These are phyloP conservation scores for Rhynchospora breviuscula DNA, from an alignment of 176 grass and related monocot species.

Conservation along the genomic window DNA sequence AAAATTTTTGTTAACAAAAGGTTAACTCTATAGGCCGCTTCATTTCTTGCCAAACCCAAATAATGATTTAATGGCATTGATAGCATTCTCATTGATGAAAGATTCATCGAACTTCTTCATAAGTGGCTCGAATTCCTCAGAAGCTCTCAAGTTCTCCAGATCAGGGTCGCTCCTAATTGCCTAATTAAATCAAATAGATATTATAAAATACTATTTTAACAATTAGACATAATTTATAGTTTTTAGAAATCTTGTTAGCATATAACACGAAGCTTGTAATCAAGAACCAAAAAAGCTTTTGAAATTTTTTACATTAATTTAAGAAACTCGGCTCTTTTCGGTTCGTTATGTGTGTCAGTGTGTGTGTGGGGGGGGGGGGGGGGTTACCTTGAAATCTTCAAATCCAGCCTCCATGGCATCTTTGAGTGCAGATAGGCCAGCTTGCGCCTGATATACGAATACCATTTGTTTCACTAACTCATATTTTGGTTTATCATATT, in stretches of 20 bases:
- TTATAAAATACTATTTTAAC: not conserved
- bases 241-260: not conserved
- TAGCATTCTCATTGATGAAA: slow-evolving; percentile 91
- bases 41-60: slow-evolving; percentile 72
- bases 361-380: too few relatives aligned
- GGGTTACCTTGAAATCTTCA: slow-evolving; percentile 74
- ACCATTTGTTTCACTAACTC: not conserved
- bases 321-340: too few relatives aligned
- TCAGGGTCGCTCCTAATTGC: slow-evolving; percentile 70
- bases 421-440: slow-evolving; percentile 74
- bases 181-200: slow-evolving; percentile 34
- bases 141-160: slow-evolving; percentile 57
- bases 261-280: not conserved
- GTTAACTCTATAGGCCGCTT: not conserved
- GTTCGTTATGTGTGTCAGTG: too few relatives aligned
- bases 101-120: slow-evolving; percentile 90
- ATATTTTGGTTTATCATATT: not conserved
- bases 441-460: slow-evolving; percentile 46
- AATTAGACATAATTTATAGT: not conserved
- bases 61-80: slow-evolving; percentile 90
- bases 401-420: slow-evolving; percentile 75
- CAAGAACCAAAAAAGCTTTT: too few relatives aligned
- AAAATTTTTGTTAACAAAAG: not conserved
- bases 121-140: slow-evolving; percentile 44
- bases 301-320: too few relatives aligned